Evolutionary conservation across 208 protist genomes (phyloP).

Genomic region (Leishmania amazonensis): DNA sequence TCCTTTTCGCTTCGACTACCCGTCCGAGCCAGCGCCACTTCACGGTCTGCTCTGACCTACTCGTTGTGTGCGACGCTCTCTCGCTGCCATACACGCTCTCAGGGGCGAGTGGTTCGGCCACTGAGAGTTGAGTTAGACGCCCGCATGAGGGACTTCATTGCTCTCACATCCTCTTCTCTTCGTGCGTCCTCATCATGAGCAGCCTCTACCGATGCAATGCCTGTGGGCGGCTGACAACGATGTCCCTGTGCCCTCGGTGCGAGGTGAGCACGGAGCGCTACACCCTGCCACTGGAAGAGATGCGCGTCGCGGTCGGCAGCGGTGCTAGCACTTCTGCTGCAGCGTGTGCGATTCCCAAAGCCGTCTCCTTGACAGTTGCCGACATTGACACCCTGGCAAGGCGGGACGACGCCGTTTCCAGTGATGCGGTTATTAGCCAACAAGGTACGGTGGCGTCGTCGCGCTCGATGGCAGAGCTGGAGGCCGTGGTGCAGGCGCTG

Average conservation of each 20-base stretch:
- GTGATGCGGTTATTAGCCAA: too few species aligned
- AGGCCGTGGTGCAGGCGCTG: slow-evolving; percentile 3
- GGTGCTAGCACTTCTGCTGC: neutral
- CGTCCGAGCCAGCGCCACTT: neutral
- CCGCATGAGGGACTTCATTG: neutral
- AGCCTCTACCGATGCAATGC: slow-evolving; percentile 20
- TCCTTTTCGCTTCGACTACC: too few species aligned
- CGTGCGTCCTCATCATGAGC: slow-evolving; percentile 16
- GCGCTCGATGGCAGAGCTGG: neutral
- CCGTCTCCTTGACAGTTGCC: neutral
- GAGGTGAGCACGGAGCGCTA: slow-evolving; percentile 28
- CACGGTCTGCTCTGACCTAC: neutral
- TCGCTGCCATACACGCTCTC: neutral
- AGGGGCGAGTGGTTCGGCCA: neutral
- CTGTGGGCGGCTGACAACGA: slow-evolving; percentile 46
- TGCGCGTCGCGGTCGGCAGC: neutral
- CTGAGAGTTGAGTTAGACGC: neutral
- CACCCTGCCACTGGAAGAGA: neutral
- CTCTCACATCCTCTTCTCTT: neutral
- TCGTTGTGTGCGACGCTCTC: neutral
- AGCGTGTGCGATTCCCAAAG: neutral
- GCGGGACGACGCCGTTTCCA: neutral
- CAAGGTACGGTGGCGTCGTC: too few species aligned
- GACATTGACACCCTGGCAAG: slow-evolving; percentile 9
- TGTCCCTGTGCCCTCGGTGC: slow-evolving; percentile 47